A percentile compares a stretch with the other conserved stretches of the same genome.
phyloP scores from a whole-genome alignment of 306 rosid species.

The Amphicarpaea edgeworthii region DNA sequence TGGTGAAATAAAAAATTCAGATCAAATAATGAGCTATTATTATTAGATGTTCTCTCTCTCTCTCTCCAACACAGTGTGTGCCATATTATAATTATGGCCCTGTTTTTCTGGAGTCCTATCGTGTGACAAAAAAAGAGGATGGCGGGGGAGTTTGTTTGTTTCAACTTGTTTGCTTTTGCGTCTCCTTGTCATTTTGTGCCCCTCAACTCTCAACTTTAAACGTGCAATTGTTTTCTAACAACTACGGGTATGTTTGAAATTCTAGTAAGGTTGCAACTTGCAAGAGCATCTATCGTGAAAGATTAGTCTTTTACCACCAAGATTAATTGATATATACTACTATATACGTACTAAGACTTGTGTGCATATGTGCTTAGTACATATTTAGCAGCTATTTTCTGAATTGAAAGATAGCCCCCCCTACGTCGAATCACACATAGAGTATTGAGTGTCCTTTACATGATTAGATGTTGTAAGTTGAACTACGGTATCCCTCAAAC shows the following conservation, averaged over 20 bases:
- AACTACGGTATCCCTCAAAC: not conserved
- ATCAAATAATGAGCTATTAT: conserved; percentile 18
- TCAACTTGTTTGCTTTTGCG: conserved; percentile 12
- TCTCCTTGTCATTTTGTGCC: conserved; percentile 1
- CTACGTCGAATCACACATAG: not conserved
- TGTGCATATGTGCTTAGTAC: not conserved
- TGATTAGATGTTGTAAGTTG: not conserved
- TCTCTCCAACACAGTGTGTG: not conserved
- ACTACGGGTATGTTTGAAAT: no score
- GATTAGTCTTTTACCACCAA: no score
- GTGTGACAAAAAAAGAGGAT: not conserved
- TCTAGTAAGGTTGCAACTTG: no score
- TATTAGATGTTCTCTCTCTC: not conserved
- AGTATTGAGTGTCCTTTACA: not conserved
- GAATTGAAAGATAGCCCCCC: not conserved
- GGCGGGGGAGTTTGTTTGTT: not conserved
- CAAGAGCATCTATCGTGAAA: no score
- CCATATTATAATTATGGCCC: not conserved
- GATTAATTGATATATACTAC: conserved; percentile 11
- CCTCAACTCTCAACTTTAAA: not conserved
- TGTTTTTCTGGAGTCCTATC: conserved; percentile 12
- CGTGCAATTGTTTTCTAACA: not conserved
- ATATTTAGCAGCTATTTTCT: conserved; percentile 1
- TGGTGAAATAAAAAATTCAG: not conserved
- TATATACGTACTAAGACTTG: no score